phyloP scores from a whole-genome alignment of 2,329 filamentous ascomycete species.

The Colletotrichum sp. region DNA sequence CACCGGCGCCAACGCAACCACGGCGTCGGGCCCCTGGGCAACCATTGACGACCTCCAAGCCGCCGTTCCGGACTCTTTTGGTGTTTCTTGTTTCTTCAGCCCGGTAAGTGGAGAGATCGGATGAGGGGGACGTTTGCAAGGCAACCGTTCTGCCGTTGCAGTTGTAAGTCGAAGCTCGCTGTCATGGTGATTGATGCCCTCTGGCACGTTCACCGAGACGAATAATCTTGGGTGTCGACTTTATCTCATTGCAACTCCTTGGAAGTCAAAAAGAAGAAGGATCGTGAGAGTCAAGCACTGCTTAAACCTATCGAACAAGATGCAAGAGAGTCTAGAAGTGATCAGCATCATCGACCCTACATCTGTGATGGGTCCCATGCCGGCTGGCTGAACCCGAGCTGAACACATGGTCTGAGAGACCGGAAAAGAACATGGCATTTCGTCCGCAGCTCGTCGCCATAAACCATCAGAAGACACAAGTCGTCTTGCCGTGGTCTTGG shows the following conservation, averaged over 20 bases:
- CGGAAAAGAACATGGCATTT: too few relatives aligned
- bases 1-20: conserved; percentile 7
- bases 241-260: background rate
- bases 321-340: background rate
- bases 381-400: background rate
- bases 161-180: background rate
- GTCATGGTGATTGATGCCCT: background rate
- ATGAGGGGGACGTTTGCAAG: background rate
- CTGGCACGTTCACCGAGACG: background rate
- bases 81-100: background rate
- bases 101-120: background rate
- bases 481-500: too few relatives aligned
- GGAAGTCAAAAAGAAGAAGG: background rate
- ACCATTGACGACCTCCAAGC: background rate
- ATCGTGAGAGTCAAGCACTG: fast-evolving
- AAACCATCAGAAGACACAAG: fast-evolving
- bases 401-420: too few relatives aligned
- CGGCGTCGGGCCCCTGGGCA: background rate
- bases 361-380: background rate
- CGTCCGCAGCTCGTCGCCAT: too few relatives aligned
- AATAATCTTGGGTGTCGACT: background rate
- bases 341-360: background rate
- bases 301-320: background rate
- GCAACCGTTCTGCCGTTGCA: background rate
- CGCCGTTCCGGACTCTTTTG: background rate